Evolutionary conservation across 768 basidiomycete species (phyloP).

Genomic region (Mycena venus): DNA sequence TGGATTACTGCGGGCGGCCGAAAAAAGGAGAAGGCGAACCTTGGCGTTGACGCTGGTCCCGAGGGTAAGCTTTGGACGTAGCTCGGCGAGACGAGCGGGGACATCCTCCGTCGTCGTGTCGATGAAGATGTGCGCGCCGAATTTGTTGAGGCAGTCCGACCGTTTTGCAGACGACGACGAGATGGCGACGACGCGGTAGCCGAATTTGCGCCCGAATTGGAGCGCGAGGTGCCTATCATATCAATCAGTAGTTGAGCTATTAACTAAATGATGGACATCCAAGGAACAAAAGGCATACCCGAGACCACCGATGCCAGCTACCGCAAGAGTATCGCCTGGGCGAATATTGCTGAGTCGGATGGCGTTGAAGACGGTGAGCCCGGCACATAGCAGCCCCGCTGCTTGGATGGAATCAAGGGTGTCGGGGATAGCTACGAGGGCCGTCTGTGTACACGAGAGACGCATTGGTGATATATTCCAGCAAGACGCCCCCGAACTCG

Average conservation of each 20-base stretch:
- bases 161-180: constrained; percentile 46
- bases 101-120: constrained; percentile 45
- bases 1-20: neutral
- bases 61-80: constrained; percentile 54
- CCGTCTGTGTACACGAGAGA: constrained; percentile 16
- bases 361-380: constrained; percentile 54
- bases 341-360: constrained; percentile 44
- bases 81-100: constrained; percentile 48
- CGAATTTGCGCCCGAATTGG: constrained; percentile 50
- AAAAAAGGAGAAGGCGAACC: neutral
- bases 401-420: constrained; percentile 41
- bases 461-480: neutral
- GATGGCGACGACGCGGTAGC: constrained; percentile 51
- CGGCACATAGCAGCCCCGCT: constrained; percentile 50
- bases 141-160: constrained; percentile 42
- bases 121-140: constrained; percentile 55
- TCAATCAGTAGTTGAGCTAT: constrained; percentile 10
- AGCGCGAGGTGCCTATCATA: constrained; percentile 51
- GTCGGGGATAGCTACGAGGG: constrained; percentile 38
- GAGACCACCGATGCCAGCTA: constrained; percentile 52
- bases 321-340: constrained; percentile 51
- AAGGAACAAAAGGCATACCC: neutral
- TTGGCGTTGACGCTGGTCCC: constrained; percentile 44
- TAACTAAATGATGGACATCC: neutral
- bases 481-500: neutral